Percentiles rank a stretch among this genome's conserved stretches.
These are phyloP conservation scores for Coleophoma cylindrospora DNA, from an alignment of 2,329 filamentous ascomycete species.

Conservation along the genomic window DNA sequence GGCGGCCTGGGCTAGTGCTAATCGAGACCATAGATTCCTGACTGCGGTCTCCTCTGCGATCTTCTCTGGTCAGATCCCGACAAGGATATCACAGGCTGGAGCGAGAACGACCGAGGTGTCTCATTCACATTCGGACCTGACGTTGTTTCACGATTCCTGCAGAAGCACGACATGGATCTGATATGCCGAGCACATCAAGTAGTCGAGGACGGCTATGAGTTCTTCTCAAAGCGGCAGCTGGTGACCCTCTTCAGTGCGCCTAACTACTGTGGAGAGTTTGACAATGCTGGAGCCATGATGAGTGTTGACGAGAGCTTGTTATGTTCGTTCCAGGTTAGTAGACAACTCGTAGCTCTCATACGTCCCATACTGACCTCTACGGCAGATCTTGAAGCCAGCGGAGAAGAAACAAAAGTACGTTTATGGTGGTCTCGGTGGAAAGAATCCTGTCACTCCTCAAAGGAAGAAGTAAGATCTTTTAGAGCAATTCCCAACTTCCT, in stretches of 20 bases:
- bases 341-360: neutral
- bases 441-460: constrained; percentile 66
- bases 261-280: constrained; percentile 99
- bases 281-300: constrained; percentile 99
- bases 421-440: constrained; percentile 65
- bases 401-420: constrained; percentile 99
- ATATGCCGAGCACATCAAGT: constrained; percentile 99
- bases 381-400: constrained; percentile 93
- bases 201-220: constrained; percentile 98
- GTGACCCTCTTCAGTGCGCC: constrained; percentile 97
- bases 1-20: constrained; percentile 27
- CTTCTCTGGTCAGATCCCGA: constrained; percentile 98
- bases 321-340: constrained; percentile 90
- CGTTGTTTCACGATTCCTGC: constrained; percentile 92
- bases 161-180: constrained; percentile 99
- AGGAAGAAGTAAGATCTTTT: constrained; percentile 60
- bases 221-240: constrained; percentile 97
- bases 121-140: constrained; percentile 98
- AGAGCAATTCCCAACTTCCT: constrained; percentile 67
- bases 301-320: constrained; percentile 97
- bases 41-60: constrained; percentile 96
- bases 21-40: constrained; percentile 68
- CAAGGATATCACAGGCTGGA: constrained; percentile 99
- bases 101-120: constrained; percentile 96
- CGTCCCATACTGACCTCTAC: constrained; percentile 14